phyloP scores from a whole-genome alignment of 2,329 filamentous ascomycete genomes.

The Ophiostoma ulmi region DNA sequence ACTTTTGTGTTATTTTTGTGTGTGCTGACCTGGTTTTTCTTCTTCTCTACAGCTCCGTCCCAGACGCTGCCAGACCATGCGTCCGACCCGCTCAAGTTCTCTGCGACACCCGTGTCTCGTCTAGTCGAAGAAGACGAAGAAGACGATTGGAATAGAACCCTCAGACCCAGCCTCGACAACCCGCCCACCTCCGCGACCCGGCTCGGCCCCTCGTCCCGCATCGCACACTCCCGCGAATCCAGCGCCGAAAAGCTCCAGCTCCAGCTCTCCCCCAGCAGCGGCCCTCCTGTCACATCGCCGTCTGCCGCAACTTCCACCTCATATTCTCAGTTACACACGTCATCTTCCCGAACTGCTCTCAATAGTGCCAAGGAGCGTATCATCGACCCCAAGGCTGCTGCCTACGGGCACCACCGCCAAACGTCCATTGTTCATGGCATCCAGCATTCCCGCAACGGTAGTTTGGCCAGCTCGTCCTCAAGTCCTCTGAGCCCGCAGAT shows the following conservation, averaged over 20 bases:
- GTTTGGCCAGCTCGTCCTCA: constrained; percentile 70
- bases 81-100: constrained; percentile 49
- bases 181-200: constrained; percentile 27
- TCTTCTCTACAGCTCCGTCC: constrained; percentile 47
- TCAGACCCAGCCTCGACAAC: constrained; percentile 43
- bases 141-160: constrained; percentile 48
- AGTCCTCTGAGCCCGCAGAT: constrained; percentile 86
- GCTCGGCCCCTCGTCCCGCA: constrained; percentile 34
- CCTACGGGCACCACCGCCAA: constrained; percentile 86
- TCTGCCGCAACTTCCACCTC: constrained; percentile 28
- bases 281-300: constrained; percentile 27
- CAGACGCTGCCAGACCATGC: constrained; percentile 54
- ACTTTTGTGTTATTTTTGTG: background rate
- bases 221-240: constrained; percentile 54
- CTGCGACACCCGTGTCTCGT: constrained; percentile 46
- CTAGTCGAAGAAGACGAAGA: constrained; percentile 53
- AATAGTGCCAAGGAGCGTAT: constrained; percentile 46
- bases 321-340: constrained; percentile 40
- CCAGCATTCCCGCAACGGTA: constrained; percentile 87
- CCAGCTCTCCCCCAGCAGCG: constrained; percentile 11
- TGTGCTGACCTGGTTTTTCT: constrained; percentile 19
- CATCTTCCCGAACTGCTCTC: constrained; percentile 39
- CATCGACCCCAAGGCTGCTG: constrained; percentile 51
- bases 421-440: constrained; percentile 96
- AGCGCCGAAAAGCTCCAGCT: constrained; percentile 47